Base-by-base conservation (phyloP, 805 yeast genomes). In the Candida piceae region DNA sequence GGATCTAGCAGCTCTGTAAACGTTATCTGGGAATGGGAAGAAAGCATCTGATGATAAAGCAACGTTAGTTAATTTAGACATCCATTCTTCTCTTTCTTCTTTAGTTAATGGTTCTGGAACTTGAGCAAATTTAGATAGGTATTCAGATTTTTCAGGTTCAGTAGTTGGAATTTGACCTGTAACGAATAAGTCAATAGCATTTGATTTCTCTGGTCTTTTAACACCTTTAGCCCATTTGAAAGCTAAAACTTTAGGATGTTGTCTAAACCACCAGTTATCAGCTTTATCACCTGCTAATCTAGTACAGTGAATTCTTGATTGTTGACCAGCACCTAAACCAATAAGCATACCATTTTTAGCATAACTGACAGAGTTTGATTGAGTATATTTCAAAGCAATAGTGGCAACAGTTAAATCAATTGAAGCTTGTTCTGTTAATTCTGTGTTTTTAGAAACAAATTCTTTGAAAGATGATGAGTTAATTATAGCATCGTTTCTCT, bases 21-120 rank as follows among this genome's bases (percentile, higher is more conserved):
- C 96, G 60, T 93, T 93, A 66, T 93, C 99, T 49, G 97, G 93
- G 93, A 93, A 93, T 67, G 99, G 99, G 95, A 93, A 93, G 79
- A 93, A 93, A 20, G 99, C 99, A 62, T 93, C 99, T 4, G 97
- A 88, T 13, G 96, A 83, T 52, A 89, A 72, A 10, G 97, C 88
- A 39, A 93, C 99, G 53, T 85, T 80, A 41, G 70, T 76, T 63
- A 88, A 74, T 69, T 88, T 78, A 44, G 67, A 53, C 48, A 83
- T 66, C 97, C 97, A 93, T 54, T 84, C 95, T 47, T 70, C 68
- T 67, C 90, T 86, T 72, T 93, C 98, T 46, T 72, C 78, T 19
- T 64, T 66, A 35, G 95, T 80, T 52, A 93, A 72, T 36, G 96
- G 96, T 51, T 67, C 72, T 50, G 99, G 99, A 24, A 89, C 53